Evolutionary conservation across 1,284 basidiomycete species (phyloP), one percentile per base, ranked within the genome.

Genomic region (Ganoderma lingzhi): DNA sequence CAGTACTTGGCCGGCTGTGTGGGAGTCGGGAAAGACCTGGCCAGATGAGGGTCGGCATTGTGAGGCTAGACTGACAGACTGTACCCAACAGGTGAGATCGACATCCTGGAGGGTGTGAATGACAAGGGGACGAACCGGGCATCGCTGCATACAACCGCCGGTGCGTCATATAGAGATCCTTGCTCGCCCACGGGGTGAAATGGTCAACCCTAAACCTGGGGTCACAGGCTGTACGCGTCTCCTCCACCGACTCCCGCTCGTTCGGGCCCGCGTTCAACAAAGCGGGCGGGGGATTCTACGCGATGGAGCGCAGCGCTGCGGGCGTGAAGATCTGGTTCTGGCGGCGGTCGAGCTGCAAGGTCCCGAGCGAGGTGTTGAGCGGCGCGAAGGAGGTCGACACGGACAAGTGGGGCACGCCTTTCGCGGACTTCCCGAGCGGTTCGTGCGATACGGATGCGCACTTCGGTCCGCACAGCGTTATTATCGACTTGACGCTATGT

Each of bases 31-130:
- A 15, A 70, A 71, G 17, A 71, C 77, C 64, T 82, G 81, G 81
- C 81, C 81, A 4, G 74, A 78, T 56, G 71, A 73, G 68, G 78
- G 76, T 71, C 65, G 56, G 71, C 62, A 6, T 60, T 58, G 8
- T 9, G 6, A 48, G 45, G 1, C 19, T 48, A 48, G 8, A 3
- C 9, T 48, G 9, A n/a, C 45, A 23, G 19, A 3, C 45, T 48
- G 15, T 6, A n/a, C 19, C 23, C 4, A n/a, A 19, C 39, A 88
- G 89, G 89, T 0, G 88, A 93, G 77, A 84, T 92, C 32, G 91
- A 93, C 78, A 90, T 93, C 39, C 66, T 93, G 15, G 91, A 93
- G 78, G 91, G 88, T 15, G 87, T 92, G 45, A 92, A 93, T 74
- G 84, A 86, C 74, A 78, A 83, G 73, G 77, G 78, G 0, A 83